Evolutionary conservation across 805 yeast genomes (phyloP).

Genomic region (Teunomyces tritomae): DNA sequence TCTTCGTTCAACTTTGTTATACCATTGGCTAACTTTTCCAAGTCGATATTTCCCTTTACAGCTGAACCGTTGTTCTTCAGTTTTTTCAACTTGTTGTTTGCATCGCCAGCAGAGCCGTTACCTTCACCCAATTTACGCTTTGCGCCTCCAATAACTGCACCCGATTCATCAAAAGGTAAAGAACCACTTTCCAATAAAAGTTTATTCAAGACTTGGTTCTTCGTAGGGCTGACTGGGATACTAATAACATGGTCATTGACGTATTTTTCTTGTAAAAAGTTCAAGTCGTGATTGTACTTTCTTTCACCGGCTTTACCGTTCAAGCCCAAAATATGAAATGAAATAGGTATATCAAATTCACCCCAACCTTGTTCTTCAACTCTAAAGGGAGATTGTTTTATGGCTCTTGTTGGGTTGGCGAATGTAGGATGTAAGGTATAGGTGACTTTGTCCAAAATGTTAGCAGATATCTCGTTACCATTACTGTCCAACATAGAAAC

Average conservation of each 20-base stretch:
- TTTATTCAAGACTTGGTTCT: slow-evolving; percentile 64
- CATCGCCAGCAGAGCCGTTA: slow-evolving; percentile 15
- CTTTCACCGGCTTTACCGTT: slow-evolving; percentile 85
- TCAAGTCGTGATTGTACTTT: slow-evolving; percentile 83
- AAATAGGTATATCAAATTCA: slow-evolving; percentile 85
- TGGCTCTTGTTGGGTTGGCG: slow-evolving; percentile 77
- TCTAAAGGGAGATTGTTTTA: slow-evolving; percentile 80
- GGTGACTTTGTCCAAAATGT: slow-evolving; percentile 85
- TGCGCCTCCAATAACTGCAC: slow-evolving; percentile 23
- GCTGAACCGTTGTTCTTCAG: slow-evolving; percentile 49
- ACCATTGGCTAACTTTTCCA: slow-evolving; percentile 88
- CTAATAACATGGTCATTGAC: slow-evolving; percentile 72
- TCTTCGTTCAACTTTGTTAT: slow-evolving; percentile 87
- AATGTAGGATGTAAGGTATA: slow-evolving; percentile 95
- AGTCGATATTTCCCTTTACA: slow-evolving; percentile 73
- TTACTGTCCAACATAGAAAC: slow-evolving; percentile 70
- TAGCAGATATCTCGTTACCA: slow-evolving; percentile 84
- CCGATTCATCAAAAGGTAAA: slow-evolving; percentile 54
- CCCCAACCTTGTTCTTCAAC: slow-evolving; percentile 98
- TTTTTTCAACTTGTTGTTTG: slow-evolving; percentile 41
- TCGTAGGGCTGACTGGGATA: slow-evolving; percentile 60
- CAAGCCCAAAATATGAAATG: slow-evolving; percentile 59
- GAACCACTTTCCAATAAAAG: slow-evolving; percentile 80
- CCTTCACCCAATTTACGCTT: slow-evolving; percentile 13
- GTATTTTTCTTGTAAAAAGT: slow-evolving; percentile 75